Conservation (phyloP, 495 filamentous ascomycete species). For the Chaetomium cochliodes region DNA sequence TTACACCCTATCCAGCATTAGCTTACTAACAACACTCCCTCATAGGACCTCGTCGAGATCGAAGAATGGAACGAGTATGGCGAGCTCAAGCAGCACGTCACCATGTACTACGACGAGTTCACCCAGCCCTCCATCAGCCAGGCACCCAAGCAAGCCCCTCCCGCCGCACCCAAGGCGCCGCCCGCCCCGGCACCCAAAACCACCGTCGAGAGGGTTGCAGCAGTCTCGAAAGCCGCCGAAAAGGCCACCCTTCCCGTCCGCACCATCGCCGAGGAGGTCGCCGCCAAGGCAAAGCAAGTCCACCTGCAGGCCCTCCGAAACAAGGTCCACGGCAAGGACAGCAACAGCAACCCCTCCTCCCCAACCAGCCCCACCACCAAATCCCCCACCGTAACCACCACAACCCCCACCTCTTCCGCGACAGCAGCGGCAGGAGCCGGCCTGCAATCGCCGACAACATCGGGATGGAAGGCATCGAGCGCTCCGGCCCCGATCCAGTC, state of each 20-base stretch:
- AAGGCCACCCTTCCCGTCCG: conserved; percentile 51
- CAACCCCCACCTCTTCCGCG: neutral
- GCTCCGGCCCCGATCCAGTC: conserved; percentile 38
- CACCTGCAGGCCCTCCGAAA: conserved; percentile 44
- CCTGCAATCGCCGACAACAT: conserved; percentile 42
- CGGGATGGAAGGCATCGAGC: conserved; percentile 33
- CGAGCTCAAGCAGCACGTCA: conserved; percentile 84
- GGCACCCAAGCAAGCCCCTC: conserved; percentile 36
- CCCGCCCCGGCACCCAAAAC: conserved; percentile 19
- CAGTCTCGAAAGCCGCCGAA: conserved; percentile 24
- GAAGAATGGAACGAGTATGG: conserved; percentile 99
- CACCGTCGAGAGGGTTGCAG: conserved; percentile 21
- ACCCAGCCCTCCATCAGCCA: conserved; percentile 46
- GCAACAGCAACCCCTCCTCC: conserved; percentile 13
- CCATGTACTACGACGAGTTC: conserved; percentile 55
- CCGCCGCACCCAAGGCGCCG: conserved; percentile 32
- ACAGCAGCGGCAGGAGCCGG: conserved; percentile 14
- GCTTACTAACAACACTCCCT: neutral
- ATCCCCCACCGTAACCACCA: neutral
- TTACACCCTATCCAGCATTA: neutral
- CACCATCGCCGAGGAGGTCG: conserved; percentile 69
- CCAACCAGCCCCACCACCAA: neutral
- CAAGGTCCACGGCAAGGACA: conserved; percentile 39
- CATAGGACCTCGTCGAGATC: conserved; percentile 83
- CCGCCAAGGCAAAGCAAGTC: conserved; percentile 58